Conservation (phyloP, 495 filamentous ascomycete species). For the Neurospora sublineolata region DNA sequence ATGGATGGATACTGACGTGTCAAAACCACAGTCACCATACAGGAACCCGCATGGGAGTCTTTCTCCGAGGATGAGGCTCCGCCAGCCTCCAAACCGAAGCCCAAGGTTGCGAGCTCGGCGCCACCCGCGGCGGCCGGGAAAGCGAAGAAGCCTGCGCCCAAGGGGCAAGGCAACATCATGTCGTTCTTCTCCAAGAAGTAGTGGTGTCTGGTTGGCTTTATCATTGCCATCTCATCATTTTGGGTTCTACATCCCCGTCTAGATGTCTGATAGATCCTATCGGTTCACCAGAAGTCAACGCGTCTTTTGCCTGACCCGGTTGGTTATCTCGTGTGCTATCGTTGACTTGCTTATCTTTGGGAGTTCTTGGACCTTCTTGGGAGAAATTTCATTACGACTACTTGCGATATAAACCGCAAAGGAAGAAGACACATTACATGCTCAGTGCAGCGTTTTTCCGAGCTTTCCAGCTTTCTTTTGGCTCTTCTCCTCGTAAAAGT, state of each 20-base stretch:
- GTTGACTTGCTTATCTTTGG: background rate
- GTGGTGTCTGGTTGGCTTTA: conserved; percentile 1
- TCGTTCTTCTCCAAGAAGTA: conserved; percentile 83
- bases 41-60: conserved; percentile 85
- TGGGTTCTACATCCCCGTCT: too few relatives aligned
- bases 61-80: conserved; percentile 82
- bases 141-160: conserved; percentile 48
- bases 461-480: background rate
- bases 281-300: background rate
- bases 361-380: background rate
- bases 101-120: conserved; percentile 25
- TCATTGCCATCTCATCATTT: background rate
- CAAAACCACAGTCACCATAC: conserved; percentile 61
- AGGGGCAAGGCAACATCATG: conserved; percentile 81
- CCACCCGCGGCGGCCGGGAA: conserved; percentile 24
- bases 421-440: background rate
- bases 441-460: background rate
- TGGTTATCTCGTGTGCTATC: background rate
- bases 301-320: background rate
- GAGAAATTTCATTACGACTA: background rate
- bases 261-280: background rate
- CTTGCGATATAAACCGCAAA: background rate
- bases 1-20: conserved; percentile 6
- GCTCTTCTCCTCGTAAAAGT: background rate
- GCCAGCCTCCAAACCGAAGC: conserved; percentile 43